phyloP scores from a whole-genome alignment of 2,329 filamentous ascomycete species.

The Macrophomina phaseolina region DNA sequence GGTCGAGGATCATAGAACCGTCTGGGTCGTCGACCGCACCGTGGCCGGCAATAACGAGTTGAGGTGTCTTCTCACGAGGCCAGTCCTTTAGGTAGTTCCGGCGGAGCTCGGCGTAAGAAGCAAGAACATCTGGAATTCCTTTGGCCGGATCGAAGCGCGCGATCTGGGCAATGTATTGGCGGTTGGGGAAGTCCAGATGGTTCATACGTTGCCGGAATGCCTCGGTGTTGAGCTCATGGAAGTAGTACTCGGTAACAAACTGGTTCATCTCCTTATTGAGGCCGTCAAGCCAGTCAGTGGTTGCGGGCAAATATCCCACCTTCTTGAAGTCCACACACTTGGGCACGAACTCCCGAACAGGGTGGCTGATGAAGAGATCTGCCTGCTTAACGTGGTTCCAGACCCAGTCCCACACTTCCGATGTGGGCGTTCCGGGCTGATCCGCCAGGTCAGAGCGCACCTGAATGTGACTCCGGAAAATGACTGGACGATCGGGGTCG shows the following conservation, averaged over 20 bases:
- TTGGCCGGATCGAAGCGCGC: slow-evolving; percentile 85
- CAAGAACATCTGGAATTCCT: slow-evolving; percentile 78
- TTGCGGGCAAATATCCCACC: slow-evolving; percentile 78
- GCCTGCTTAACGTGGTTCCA: slow-evolving; percentile 73
- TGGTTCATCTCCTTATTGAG: slow-evolving; percentile 75
- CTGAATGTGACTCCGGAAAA: slow-evolving; percentile 85
- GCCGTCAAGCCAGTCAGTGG: slow-evolving; percentile 84
- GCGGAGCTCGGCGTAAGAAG: slow-evolving; percentile 76
- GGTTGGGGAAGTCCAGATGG: slow-evolving; percentile 63
- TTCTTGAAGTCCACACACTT: slow-evolving; percentile 67
- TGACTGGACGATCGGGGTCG: slow-evolving; percentile 75
- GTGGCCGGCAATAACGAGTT: slow-evolving; percentile 79
- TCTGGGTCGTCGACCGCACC: slow-evolving; percentile 83
- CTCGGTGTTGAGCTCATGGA: slow-evolving; percentile 71
- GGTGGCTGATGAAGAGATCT: slow-evolving; percentile 83
- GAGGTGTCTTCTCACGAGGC: slow-evolving; percentile 61
- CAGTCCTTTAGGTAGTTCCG: slow-evolving; percentile 62
- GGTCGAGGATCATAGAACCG: slow-evolving; percentile 72
- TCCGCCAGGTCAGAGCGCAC: slow-evolving; percentile 75
- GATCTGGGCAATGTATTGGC: slow-evolving; percentile 79
- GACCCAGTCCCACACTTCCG: slow-evolving; percentile 76
- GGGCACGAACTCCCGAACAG: slow-evolving; percentile 77
- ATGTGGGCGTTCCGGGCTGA: slow-evolving; percentile 68
- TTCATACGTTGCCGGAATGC: slow-evolving; percentile 65
- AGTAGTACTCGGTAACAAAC: slow-evolving; percentile 76